phyloP scores from a whole-genome alignment of 2,329 filamentous ascomycete genomes.

The Pseudogymnoascus sp. region DNA sequence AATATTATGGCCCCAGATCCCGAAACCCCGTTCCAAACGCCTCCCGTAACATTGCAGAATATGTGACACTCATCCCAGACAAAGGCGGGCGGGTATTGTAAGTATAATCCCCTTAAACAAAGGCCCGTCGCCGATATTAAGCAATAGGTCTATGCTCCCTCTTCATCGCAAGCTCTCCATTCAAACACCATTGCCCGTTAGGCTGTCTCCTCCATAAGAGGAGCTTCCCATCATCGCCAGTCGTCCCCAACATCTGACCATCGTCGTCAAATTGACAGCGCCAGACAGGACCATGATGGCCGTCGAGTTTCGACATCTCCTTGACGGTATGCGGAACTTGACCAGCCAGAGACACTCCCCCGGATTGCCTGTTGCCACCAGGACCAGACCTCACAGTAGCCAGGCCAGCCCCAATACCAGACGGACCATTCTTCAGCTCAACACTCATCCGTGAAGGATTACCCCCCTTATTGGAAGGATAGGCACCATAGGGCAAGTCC shows the following conservation, averaged over 20 bases:
- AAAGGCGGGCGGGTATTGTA: neutral
- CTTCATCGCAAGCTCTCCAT: constrained; percentile 50
- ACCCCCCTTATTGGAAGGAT: constrained; percentile 19
- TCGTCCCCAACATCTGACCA: constrained; percentile 66
- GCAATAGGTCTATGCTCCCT: constrained; percentile 21
- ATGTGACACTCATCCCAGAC: neutral
- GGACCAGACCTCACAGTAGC: constrained; percentile 34
- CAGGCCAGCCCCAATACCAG: constrained; percentile 46
- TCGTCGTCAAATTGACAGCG: constrained; percentile 61
- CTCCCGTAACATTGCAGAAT: neutral
- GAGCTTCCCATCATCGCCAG: constrained; percentile 65
- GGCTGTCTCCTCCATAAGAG: constrained; percentile 54
- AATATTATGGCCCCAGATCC: neutral
- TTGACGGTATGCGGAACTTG: constrained; percentile 56
- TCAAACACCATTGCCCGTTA: constrained; percentile 51
- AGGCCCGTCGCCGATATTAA: neutral
- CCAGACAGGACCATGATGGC: constrained; percentile 66
- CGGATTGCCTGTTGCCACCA: constrained; percentile 40
- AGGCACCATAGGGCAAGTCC: constrained; percentile 26
- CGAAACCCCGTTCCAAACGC: neutral
- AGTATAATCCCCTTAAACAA: neutral
- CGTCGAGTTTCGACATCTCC: constrained; percentile 59
- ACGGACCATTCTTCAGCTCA: constrained; percentile 31
- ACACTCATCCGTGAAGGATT: constrained; percentile 16
- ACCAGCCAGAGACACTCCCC: constrained; percentile 45